These are phyloP conservation scores for Penicillium frequentans DNA, from an alignment of 2,329 filamentous ascomycete species.

Conservation along the genomic window DNA sequence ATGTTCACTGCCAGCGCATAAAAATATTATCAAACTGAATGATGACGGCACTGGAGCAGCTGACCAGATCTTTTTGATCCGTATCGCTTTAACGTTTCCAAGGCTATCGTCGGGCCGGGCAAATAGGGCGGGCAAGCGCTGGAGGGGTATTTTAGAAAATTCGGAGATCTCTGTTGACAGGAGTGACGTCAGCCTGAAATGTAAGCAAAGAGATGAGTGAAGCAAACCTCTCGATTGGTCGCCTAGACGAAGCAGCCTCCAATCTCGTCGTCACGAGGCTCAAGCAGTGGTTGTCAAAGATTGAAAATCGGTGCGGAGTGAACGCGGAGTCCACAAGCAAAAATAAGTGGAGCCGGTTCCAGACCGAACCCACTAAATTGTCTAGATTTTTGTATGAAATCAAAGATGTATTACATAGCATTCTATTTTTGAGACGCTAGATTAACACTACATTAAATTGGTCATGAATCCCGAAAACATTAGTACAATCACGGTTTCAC, in stretches of 20 bases:
- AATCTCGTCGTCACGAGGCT: background rate
- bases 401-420: background rate
- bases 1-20: constrained; percentile 16
- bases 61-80: background rate
- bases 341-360: constrained; percentile 8
- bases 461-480: background rate
- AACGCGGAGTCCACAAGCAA: constrained; percentile 12
- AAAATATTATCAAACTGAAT: background rate
- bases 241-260: background rate
- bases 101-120: constrained; percentile 1
- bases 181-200: constrained; percentile 6
- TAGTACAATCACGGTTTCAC: background rate
- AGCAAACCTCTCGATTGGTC: background rate
- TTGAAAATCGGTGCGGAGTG: background rate
- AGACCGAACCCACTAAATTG: background rate
- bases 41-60: background rate
- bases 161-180: constrained; percentile 2
- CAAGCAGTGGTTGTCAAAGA: background rate
- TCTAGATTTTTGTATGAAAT: background rate
- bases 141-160: constrained; percentile 11
- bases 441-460: background rate
- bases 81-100: background rate
- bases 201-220: background rate
- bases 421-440: background rate
- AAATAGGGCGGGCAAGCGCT: background rate